Percentiles rank a stretch among this genome's conserved stretches.
These are phyloP conservation scores for Talaromyces sp. DNA, from an alignment of 2,329 filamentous ascomycete species.

Conservation along the genomic window DNA sequence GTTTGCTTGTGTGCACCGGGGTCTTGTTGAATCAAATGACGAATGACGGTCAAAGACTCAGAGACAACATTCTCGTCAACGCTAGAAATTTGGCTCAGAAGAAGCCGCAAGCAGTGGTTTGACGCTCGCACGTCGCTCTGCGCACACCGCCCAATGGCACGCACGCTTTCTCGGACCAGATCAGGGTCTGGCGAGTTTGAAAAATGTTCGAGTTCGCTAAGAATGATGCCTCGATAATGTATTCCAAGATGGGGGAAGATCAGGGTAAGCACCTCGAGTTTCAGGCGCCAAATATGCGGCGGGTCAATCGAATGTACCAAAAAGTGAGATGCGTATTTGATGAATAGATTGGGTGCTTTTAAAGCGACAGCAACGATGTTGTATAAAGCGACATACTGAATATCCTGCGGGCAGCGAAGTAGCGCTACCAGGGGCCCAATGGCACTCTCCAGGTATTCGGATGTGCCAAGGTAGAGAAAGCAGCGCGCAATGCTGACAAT, in stretches of 20 bases:
- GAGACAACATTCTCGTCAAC: constrained; percentile 82
- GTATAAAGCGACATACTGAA: constrained; percentile 83
- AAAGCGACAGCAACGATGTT: constrained; percentile 94
- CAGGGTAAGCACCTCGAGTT: constrained; percentile 83
- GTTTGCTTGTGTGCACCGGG: constrained; percentile 75
- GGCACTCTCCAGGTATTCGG: constrained; percentile 66
- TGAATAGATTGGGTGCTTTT: constrained; percentile 69
- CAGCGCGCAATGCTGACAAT: constrained; percentile 80
- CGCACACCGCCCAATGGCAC: constrained; percentile 89
- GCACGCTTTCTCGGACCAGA: constrained; percentile 80
- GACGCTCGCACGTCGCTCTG: constrained; percentile 68
- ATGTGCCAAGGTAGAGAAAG: constrained; percentile 77
- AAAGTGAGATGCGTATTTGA: constrained; percentile 83
- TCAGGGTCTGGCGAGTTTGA: constrained; percentile 67
- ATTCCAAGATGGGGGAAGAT: constrained; percentile 77
- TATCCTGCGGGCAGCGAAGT: constrained; percentile 75
- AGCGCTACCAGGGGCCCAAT: constrained; percentile 83
- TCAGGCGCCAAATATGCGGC: constrained; percentile 79
- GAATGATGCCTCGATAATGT: constrained; percentile 75
- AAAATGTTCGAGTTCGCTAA: constrained; percentile 93
- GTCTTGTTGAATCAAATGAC: constrained; percentile 90
- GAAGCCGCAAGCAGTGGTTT: constrained; percentile 70
- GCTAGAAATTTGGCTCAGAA: constrained; percentile 82
- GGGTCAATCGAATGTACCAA: constrained; percentile 74
- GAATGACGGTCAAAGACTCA: constrained; percentile 88